Evolutionary conservation across 1,284 basidiomycete species (phyloP), one percentile per base, ranked within the genome.

Genomic region (Heterobasidion parviporum): DNA sequence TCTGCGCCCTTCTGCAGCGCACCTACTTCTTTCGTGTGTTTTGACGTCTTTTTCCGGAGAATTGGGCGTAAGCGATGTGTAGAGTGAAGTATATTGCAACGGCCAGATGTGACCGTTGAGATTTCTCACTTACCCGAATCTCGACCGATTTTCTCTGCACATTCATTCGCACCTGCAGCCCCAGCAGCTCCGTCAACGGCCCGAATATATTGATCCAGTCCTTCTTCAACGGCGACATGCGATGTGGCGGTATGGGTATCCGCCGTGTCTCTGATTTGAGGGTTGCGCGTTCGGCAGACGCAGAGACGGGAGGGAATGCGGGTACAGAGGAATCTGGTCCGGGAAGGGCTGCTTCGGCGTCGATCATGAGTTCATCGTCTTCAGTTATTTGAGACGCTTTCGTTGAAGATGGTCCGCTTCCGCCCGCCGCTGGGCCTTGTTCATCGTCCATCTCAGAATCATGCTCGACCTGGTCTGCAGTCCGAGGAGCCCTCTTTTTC

Each of bases 191-290:
- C 10, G 97, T 96, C 62, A 99, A 76, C 0, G 96, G 96, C 0
- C 94, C 92, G 71, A 98, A 99, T 57, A 99, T 87, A 70, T 94
- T 94, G 60, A 98, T 80, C 96, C 96, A 99, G 62, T 98, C 95
- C 67, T 92, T 92, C 74, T 98, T 97, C 57, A 99, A 73, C 6
- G 97, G 97, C 14, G 94, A 94, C 91, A 98, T 94, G 53, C 96
- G 85, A 71, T 99, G 97, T 8, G 94, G 94, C 4, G 96, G 97
- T 68, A 99, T 92, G 20, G 92, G 79, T 63, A 99, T 83, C 54
- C 89, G 77, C 65, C 93, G 77, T 50, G 80, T 86, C 71, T 96
- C 93, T 16, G 88, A 85, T 70, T 89, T 92, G 57, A 83, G 73
- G 15, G 76, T 68, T 3, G 78, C 67, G 56, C 78, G 77, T 55